Evolutionary conservation across 2,329 filamentous ascomycete species (phyloP).

Genomic region (Neonectria punicea): DNA sequence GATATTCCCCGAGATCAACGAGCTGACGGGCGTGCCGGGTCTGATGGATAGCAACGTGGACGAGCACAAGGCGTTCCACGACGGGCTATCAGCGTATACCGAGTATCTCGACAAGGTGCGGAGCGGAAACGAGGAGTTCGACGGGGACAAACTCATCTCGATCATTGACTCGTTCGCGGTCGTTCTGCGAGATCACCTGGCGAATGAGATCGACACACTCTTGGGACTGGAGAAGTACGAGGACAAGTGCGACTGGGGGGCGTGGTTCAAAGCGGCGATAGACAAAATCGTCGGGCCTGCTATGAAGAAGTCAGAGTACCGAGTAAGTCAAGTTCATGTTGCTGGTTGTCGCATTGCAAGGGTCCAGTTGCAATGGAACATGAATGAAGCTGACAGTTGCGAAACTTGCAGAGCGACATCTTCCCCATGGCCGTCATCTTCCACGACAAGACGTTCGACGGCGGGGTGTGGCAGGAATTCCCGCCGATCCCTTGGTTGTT

Average conservation of each 20-base stretch:
- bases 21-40: slow-evolving; percentile 46
- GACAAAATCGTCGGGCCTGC: slow-evolving; percentile 23
- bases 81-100: slow-evolving; percentile 46
- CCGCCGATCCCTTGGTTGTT: slow-evolving; percentile 44
- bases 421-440: slow-evolving; percentile 40
- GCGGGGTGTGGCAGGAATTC: slow-evolving; percentile 39
- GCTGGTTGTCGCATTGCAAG: background rate
- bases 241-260: slow-evolving; percentile 49
- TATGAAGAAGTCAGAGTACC: slow-evolving; percentile 32
- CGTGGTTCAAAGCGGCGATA: slow-evolving; percentile 41
- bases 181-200: slow-evolving; percentile 49
- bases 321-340: slow-evolving; percentile 27
- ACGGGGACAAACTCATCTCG: slow-evolving; percentile 41
- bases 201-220: slow-evolving; percentile 52
- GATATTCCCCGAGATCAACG: slow-evolving; percentile 53
- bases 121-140: slow-evolving; percentile 43
- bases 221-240: slow-evolving; percentile 47
- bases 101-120: slow-evolving; percentile 46
- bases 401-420: slow-evolving; percentile 30
- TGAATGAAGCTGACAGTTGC: background rate
- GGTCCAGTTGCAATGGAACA: background rate
- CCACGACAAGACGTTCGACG: slow-evolving; percentile 43
- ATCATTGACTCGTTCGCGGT: slow-evolving; percentile 46
- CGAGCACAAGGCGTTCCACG: slow-evolving; percentile 54
- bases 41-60: slow-evolving; percentile 55